Evolutionary conservation across 2,329 filamentous ascomycete species (phyloP), one percentile per base, ranked within the genome.

Genomic region (Fusarium subtropicale): DNA sequence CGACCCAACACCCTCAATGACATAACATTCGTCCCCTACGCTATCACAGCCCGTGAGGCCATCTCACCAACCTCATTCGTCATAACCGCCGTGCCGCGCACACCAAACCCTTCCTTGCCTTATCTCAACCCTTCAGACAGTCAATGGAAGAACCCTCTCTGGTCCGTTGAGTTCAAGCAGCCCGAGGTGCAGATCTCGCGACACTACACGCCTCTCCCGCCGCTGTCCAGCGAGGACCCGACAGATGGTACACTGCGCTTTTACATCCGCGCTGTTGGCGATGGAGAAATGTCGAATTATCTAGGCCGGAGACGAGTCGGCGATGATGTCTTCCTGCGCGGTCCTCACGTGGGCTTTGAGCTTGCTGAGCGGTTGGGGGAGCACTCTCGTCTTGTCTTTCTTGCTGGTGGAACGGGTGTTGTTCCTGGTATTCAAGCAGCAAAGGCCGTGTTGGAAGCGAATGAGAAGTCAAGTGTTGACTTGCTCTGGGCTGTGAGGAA

Each of bases 131-230:
- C 66, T 9, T 45, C 28, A 3, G n/a, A 60, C 34, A n/a, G 28
- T 20, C 42, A 60, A 68, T 80, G 81, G 80, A 71, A 69, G 13
- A 69, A 87, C 58, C 91, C 92, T 7, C 85, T 97, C 42, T 97
- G 93, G 91, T 94, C 91, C 67, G 91, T 98, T 34, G 92, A 97
- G 82, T 89, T 97, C 76, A 97, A 97, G 81, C 96, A 98, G 81
- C 96, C 96, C 3, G 90, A 97, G 78, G 81, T 98, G 60, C 94
- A 97, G 80, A 97, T 99, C 72, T 92, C 93, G 44, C 84, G 96
- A 66, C 90, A 93, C 60, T 99, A 99, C 80, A 98, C 96, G 6
- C 94, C 95, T 1, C 83, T 99, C 1, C 95, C 93, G 0, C 86
- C 88, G 0, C 28, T 71, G 0, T 54, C 64, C 1, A 71, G 53